phyloP scores from a whole-genome alignment of 345 rosid species.

The Lepidium didymum region DNA sequence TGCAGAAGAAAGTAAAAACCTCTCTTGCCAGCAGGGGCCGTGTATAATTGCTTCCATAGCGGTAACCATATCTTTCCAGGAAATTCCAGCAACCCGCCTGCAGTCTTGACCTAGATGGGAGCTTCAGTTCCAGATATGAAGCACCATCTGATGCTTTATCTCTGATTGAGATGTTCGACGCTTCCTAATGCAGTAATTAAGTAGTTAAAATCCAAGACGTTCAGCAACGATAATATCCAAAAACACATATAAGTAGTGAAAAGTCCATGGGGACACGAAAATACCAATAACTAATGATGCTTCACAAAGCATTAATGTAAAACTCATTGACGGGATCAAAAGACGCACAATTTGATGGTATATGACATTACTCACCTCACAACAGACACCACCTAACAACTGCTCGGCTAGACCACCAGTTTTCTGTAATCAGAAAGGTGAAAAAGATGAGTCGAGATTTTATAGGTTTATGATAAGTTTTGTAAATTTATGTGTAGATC shows the following conservation, averaged over 20 bases:
- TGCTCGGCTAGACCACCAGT: slow-evolving; percentile 61
- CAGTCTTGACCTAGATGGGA: slow-evolving; percentile 44
- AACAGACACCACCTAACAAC: slow-evolving; percentile 58
- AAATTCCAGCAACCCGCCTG: slow-evolving; percentile 60
- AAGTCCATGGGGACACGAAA: not conserved
- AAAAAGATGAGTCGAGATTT: not conserved
- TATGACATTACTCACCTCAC: slow-evolving; percentile 55
- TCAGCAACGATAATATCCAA: not conserved
- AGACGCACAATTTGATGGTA: not conserved
- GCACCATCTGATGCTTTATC: slow-evolving; percentile 59
- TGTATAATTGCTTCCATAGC: slow-evolving; percentile 48
- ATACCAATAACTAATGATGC: not conserved
- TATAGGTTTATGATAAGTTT: not conserved
- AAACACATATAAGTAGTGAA: not conserved
- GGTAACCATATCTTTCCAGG: slow-evolving; percentile 82
- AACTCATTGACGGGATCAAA: not conserved
- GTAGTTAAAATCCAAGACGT: slow-evolving; percentile 10
- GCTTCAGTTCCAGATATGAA: slow-evolving; percentile 56
- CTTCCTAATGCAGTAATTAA: slow-evolving; percentile 38
- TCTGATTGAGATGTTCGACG: slow-evolving; percentile 53
- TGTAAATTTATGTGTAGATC: not conserved
- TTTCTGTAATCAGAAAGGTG: slow-evolving; percentile 41
- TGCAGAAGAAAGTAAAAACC: slow-evolving; percentile 44
- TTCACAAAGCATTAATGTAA: slow-evolving; percentile 3
- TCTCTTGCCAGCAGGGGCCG: slow-evolving; percentile 81